Conservation (phyloP, 805 yeast genomes). For the Hanseniaspora meyeri region DNA sequence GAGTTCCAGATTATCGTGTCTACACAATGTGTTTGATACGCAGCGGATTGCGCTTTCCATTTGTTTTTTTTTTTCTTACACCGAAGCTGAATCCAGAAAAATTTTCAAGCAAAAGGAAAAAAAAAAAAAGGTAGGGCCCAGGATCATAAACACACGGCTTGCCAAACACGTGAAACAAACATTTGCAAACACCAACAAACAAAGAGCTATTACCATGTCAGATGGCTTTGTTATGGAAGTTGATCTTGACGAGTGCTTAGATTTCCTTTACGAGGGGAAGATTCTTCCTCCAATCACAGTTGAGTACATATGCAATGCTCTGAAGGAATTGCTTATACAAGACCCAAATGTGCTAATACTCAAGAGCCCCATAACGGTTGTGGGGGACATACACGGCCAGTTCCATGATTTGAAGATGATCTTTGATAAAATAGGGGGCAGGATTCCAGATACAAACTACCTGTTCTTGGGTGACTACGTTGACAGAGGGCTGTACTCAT, state of each 20-base stretch:
- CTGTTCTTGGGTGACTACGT: slow-evolving; percentile 91
- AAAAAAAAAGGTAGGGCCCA: too few species aligned
- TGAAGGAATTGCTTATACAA: slow-evolving; percentile 65
- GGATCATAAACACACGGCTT: neutral
- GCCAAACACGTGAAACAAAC: neutral
- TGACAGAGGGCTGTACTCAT: slow-evolving; percentile 85
- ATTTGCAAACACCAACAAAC: neutral
- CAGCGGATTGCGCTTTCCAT: neutral
- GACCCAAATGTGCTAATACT: slow-evolving; percentile 83
- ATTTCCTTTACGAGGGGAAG: slow-evolving; percentile 48
- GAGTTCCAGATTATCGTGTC: neutral
- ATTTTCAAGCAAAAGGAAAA: neutral
- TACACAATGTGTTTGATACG: neutral
- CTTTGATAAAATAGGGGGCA: slow-evolving; percentile 75
- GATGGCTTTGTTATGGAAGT: slow-evolving; percentile 15
- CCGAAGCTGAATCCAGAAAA: neutral
- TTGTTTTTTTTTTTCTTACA: too few species aligned
- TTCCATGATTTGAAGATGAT: slow-evolving; percentile 87
- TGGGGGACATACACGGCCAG: slow-evolving; percentile 97
- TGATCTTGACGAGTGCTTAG: slow-evolving; percentile 62
- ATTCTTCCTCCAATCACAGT: slow-evolving; percentile 60
- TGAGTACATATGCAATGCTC: slow-evolving; percentile 60
- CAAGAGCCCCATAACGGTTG: slow-evolving; percentile 80
- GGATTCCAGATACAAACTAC: slow-evolving; percentile 86
- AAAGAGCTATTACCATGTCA: neutral